Percentiles rank a stretch among this genome's conserved stretches.
These are phyloP conservation scores for Tylopilus sp. DNA, from an alignment of 768 basidiomycete species.

Conservation along the genomic window DNA sequence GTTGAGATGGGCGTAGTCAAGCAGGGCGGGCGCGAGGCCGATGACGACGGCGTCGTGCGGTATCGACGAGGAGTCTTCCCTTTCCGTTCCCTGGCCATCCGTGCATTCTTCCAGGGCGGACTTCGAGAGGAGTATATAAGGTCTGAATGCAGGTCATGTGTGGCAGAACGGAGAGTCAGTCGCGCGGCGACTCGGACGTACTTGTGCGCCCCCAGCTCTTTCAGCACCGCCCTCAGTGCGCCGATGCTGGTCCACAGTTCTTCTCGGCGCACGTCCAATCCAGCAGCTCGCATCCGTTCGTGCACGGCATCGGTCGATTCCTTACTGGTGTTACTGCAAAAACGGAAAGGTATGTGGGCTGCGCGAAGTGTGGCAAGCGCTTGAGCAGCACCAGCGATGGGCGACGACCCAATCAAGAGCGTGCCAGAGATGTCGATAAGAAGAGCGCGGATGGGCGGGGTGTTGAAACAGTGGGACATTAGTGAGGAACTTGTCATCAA, in stretches of 20 bases:
- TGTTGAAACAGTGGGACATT: no score
- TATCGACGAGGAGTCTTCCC: neutral
- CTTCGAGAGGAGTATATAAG: slow-evolving; percentile 35
- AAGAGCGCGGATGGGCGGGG: slow-evolving; percentile 39
- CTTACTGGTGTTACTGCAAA: slow-evolving; percentile 71
- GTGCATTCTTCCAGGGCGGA: no score
- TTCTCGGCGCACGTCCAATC: slow-evolving; percentile 1
- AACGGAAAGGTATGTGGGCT: slow-evolving; percentile 37
- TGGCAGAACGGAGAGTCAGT: no score
- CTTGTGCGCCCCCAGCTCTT: slow-evolving; percentile 40
- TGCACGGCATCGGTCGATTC: slow-evolving; percentile 41
- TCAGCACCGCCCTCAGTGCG: slow-evolving; percentile 46
- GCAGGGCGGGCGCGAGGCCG: slow-evolving; percentile 49
- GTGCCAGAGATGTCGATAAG: slow-evolving; percentile 71
- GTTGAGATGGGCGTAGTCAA: slow-evolving; percentile 58
- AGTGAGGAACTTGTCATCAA: no score
- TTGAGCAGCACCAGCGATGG: slow-evolving; percentile 44
- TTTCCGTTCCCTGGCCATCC: no score
- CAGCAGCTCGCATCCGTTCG: no score
- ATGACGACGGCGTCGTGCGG: slow-evolving; percentile 58
- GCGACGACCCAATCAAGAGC: slow-evolving; percentile 48
- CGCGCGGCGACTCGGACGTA: slow-evolving; percentile 12
- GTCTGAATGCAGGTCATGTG: slow-evolving; percentile 30
- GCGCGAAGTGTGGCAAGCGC: slow-evolving; percentile 28
- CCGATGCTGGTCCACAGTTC: slow-evolving; percentile 63